These are phyloP conservation scores for Boletus mariae DNA, from an alignment of 1,284 basidiomycete genomes.

Conservation along the genomic window DNA sequence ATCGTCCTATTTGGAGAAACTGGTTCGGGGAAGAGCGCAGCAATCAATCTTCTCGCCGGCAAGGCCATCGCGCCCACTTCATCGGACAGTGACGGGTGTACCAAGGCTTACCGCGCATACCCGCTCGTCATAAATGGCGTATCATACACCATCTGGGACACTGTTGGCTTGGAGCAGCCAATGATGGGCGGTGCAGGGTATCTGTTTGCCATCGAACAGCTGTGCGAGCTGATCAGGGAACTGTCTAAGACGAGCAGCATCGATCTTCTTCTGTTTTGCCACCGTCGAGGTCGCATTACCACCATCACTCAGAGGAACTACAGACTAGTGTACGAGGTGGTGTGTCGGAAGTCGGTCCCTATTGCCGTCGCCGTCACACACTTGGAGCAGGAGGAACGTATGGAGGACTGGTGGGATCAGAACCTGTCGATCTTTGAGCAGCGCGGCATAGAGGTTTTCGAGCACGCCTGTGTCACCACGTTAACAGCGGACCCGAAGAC, in stretches of 20 bases:
- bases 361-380: not conserved
- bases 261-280: constrained; percentile 1
- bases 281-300: constrained; percentile 1
- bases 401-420: constrained; percentile 1
- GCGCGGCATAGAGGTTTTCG: not conserved
- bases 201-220: not conserved
- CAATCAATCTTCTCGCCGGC: not conserved
- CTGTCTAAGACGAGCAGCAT: not conserved
- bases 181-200: not conserved
- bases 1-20: constrained; percentile 1
- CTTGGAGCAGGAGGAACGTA: not conserved
- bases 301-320: not conserved
- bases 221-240: not conserved
- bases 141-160: constrained; percentile 3
- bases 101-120: not conserved
- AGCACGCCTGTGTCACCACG: not conserved
- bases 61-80: not conserved
- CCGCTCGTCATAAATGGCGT: not conserved
- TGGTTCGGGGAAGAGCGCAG: constrained; percentile 3
- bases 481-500: not conserved
- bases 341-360: not conserved
- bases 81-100: constrained; percentile 1
- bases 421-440: not conserved
- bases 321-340: not conserved
- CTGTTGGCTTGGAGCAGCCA: constrained; percentile 1